A percentile compares a stretch with the other conserved stretches of the same genome.
Conservation (phyloP, 2,329 filamentous ascomycete genomes). For the Colletotrichum cuscutae region DNA sequence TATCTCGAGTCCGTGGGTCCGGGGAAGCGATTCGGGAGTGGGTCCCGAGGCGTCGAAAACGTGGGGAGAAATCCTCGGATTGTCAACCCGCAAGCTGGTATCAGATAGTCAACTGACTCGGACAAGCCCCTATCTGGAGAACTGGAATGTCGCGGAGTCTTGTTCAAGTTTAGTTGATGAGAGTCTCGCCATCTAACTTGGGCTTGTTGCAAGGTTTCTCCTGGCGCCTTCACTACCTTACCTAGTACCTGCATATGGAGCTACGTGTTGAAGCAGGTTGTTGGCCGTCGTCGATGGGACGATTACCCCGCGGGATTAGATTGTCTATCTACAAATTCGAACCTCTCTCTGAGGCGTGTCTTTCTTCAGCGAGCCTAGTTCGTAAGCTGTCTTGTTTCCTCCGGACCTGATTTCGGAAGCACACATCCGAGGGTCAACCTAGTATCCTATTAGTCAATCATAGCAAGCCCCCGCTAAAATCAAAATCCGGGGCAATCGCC, state of each 20-base stretch:
- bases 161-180: neutral
- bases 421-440: neutral
- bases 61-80: conserved; percentile 12
- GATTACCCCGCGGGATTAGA: neutral
- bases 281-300: no score
- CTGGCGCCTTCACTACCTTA: neutral
- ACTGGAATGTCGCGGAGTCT: neutral
- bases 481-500: neutral
- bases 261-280: no score
- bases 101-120: conserved; percentile 6
- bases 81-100: neutral
- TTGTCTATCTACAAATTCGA: neutral
- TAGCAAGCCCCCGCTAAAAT: neutral
- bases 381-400: neutral
- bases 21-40: conserved; percentile 13
- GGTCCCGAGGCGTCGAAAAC: conserved; percentile 9
- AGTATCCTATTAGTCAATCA: neutral
- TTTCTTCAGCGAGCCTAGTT: neutral
- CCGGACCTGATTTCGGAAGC: neutral
- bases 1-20: conserved; percentile 14
- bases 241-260: no score
- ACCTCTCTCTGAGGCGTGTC: no score
- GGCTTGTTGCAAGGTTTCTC: neutral
- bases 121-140: conserved; percentile 1
- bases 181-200: neutral